Conservation (phyloP, 2,329 filamentous ascomycete genomes). For the Paecilomyces fulvus region DNA sequence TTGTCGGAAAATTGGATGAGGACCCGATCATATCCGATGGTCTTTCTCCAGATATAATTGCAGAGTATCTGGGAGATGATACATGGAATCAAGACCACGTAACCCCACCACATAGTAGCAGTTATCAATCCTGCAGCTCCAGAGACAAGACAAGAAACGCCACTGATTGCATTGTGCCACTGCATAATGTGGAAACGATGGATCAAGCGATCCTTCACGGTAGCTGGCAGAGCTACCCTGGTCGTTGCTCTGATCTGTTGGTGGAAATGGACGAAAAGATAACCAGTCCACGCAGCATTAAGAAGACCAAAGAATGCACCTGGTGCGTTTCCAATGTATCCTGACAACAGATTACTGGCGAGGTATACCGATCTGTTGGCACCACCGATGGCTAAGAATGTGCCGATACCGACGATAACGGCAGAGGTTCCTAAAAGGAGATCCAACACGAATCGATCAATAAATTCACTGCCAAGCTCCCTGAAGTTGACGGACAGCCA, state of each 20-base stretch:
- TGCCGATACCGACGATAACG: slow-evolving; percentile 43
- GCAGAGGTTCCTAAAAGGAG: slow-evolving; percentile 42
- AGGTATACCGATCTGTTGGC: slow-evolving; percentile 34
- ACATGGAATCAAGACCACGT: slow-evolving; percentile 44
- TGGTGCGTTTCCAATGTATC: slow-evolving; percentile 47
- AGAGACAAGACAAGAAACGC: slow-evolving; percentile 14
- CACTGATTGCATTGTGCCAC: slow-evolving; percentile 39
- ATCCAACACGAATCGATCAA: slow-evolving; percentile 47
- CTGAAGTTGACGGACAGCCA: slow-evolving; percentile 39
- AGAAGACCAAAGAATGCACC: slow-evolving; percentile 42
- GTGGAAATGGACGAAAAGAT: slow-evolving; percentile 35
- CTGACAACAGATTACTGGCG: slow-evolving; percentile 47
- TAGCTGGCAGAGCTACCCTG: slow-evolving; percentile 16
- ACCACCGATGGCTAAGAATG: slow-evolving; percentile 47
- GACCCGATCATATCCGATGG: slow-evolving; percentile 40
- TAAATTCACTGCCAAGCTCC: slow-evolving; percentile 43
- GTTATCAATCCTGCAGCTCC: slow-evolving; percentile 41
- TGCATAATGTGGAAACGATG: slow-evolving; percentile 35
- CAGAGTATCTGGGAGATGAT: slow-evolving; percentile 39
- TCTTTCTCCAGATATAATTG: slow-evolving; percentile 42
- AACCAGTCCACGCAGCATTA: slow-evolving; percentile 42
- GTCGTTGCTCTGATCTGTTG: slow-evolving; percentile 25
- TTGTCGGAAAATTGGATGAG: slow-evolving; percentile 10
- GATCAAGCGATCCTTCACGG: slow-evolving; percentile 22
- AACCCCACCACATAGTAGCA: slow-evolving; percentile 45